Evolutionary conservation across 2,329 filamentous ascomycete genomes (phyloP).

Genomic region (Dryadomyces quercivorus): DNA sequence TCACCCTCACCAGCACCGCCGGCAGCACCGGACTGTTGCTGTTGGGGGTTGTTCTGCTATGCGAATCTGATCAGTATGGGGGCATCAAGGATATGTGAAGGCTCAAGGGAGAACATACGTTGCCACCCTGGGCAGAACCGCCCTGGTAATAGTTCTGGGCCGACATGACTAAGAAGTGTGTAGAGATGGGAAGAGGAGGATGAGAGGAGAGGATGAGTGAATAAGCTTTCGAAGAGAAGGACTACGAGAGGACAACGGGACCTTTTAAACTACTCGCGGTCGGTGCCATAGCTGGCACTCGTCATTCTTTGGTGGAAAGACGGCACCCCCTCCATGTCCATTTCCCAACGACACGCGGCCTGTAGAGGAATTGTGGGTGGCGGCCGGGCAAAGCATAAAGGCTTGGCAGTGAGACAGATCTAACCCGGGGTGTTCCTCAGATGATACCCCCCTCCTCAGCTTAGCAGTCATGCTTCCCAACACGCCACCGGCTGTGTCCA

Average conservation of each 20-base stretch:
- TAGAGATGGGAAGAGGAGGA: not conserved
- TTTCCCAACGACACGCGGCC: not conserved
- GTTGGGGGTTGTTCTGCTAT: slow-evolving; percentile 6
- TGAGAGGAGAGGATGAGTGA: not conserved
- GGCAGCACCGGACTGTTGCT: slow-evolving; percentile 1
- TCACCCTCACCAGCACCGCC: slow-evolving; percentile 25
- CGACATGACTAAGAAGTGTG: slow-evolving; percentile 8
- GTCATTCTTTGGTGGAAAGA: not conserved
- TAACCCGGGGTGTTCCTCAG: not conserved
- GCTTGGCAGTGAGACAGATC: not conserved
- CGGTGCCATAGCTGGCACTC: not conserved
- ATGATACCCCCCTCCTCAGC: not conserved
- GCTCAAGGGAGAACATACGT: not conserved
- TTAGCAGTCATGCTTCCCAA: not conserved
- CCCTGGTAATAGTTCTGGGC: slow-evolving; percentile 14
- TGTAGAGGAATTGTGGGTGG: not conserved
- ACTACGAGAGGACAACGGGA: not conserved
- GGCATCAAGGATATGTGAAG: not conserved
- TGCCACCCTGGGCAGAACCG: slow-evolving; percentile 9
- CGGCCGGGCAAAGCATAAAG: not conserved
- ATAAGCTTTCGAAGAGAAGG: not conserved
- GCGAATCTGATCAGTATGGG: not conserved
- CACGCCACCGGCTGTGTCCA: not conserved
- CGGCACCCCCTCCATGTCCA: not conserved
- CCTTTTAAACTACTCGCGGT: not conserved